Conservation (phyloP, 2,329 filamentous ascomycete species). For the Pestalotiopsis sp. region DNA sequence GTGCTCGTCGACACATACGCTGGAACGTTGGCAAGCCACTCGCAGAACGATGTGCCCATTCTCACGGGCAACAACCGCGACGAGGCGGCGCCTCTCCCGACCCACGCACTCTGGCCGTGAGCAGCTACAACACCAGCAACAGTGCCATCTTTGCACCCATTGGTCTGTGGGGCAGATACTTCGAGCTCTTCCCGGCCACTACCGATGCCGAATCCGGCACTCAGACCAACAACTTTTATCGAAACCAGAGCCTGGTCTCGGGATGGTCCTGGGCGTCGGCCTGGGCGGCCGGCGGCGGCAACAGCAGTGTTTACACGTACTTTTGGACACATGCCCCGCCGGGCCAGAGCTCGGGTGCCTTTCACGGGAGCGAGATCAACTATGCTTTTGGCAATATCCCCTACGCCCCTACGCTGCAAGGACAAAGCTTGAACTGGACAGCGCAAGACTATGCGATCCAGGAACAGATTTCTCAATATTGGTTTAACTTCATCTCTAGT, state of each 20-base stretch:
- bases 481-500: conserved; percentile 15
- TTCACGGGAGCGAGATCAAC: conserved; percentile 31
- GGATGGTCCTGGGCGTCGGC: conserved; percentile 27
- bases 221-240: conserved; percentile 24
- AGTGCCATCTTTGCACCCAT: conserved; percentile 19
- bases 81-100: conserved; percentile 21
- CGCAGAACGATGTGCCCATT: conserved; percentile 25
- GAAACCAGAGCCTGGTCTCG: conserved; percentile 24
- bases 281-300: conserved; percentile 26
- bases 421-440: conserved; percentile 27
- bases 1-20: conserved; percentile 26
- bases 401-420: background rate
- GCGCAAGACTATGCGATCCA: conserved; percentile 27
- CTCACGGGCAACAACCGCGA: conserved; percentile 32
- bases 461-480: conserved; percentile 20
- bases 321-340: conserved; percentile 31
- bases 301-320: conserved; percentile 29
- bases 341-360: conserved; percentile 23
- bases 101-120: conserved; percentile 12
- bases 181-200: conserved; percentile 25
- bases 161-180: conserved; percentile 18
- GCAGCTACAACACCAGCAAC: conserved; percentile 19
- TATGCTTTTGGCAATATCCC: conserved; percentile 34
- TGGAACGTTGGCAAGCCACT: conserved; percentile 15
- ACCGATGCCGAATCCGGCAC: conserved; percentile 21